These are phyloP conservation scores for Ophiostoma montium DNA, from an alignment of 2,329 filamentous ascomycete species.

Conservation along the genomic window DNA sequence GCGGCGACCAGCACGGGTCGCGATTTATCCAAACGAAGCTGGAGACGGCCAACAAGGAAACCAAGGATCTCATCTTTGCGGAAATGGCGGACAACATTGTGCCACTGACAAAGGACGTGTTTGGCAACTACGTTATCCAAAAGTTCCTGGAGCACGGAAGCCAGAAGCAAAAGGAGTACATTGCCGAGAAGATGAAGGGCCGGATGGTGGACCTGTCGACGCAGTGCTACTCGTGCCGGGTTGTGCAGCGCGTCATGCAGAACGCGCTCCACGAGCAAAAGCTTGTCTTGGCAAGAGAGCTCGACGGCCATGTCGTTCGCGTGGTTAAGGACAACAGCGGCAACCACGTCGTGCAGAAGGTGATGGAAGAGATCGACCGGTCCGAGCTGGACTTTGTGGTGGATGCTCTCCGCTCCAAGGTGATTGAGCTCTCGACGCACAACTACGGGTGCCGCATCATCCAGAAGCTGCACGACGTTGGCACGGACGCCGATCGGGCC, in stretches of 20 bases:
- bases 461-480: slow-evolving; percentile 79
- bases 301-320: slow-evolving; percentile 59
- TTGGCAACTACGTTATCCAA: slow-evolving; percentile 96
- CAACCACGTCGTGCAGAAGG: slow-evolving; percentile 93
- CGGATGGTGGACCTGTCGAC: slow-evolving; percentile 66
- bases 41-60: slow-evolving; percentile 84
- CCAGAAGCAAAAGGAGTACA: slow-evolving; percentile 76
- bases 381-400: slow-evolving; percentile 77
- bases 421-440: slow-evolving; percentile 61
- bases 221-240: slow-evolving; percentile 87
- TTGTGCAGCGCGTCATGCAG: slow-evolving; percentile 92
- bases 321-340: slow-evolving; percentile 82
- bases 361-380: slow-evolving; percentile 66
- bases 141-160: slow-evolving; percentile 96
- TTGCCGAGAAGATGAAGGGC: slow-evolving; percentile 78
- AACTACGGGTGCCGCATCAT: slow-evolving; percentile 85
- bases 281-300: slow-evolving; percentile 40
- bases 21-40: slow-evolving; percentile 91
- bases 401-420: slow-evolving; percentile 60
- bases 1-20: slow-evolving; percentile 88
- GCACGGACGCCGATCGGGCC: slow-evolving; percentile 54
- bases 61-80: slow-evolving; percentile 79
- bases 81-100: slow-evolving; percentile 76
- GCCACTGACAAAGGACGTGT: slow-evolving; percentile 89
- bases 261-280: slow-evolving; percentile 89